Percentiles rank a stretch among this genome's conserved stretches.
phyloP scores from a whole-genome alignment of 2,329 filamentous ascomycete species.

The Madurella mycetomatis region DNA sequence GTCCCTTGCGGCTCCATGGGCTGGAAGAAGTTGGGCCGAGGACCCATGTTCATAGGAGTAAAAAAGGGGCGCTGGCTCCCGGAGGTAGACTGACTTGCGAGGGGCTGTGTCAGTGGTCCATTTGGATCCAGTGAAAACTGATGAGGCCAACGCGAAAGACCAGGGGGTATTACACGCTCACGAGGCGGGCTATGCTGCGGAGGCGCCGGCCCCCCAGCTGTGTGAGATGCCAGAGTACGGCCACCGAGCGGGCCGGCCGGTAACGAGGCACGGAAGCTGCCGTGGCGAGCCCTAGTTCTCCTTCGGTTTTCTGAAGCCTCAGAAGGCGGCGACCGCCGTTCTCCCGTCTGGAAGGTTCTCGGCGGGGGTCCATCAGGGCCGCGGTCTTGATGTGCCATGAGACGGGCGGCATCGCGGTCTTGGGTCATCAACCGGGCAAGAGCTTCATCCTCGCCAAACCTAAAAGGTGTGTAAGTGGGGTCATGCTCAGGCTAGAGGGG shows the following conservation, averaged over 20 bases:
- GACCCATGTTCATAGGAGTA: neutral
- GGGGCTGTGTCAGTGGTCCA: constrained; percentile 14
- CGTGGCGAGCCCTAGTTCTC: constrained; percentile 25
- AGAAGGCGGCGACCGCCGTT: constrained; percentile 25
- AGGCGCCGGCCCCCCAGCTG: constrained; percentile 1
- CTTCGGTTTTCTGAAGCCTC: constrained; percentile 24
- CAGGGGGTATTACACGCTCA: constrained; percentile 21
- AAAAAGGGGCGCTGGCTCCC: constrained; percentile 9
- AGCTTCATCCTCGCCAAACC: neutral
- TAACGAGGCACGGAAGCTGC: constrained; percentile 16
- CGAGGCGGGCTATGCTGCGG: constrained; percentile 19
- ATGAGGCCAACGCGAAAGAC: constrained; percentile 8
- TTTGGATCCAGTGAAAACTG: constrained; percentile 5
- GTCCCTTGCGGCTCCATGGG: constrained; percentile 4
- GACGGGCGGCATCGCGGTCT: neutral
- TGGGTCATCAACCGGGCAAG: neutral
- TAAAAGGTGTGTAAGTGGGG: neutral
- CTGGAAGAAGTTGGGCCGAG: neutral
- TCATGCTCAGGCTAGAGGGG: no score
- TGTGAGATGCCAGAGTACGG: constrained; percentile 3
- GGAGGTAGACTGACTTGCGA: constrained; percentile 15
- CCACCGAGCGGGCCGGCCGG: constrained; percentile 2
- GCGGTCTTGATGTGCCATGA: constrained; percentile 3
- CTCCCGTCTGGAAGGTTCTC: constrained; percentile 18
- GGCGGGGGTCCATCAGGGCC: constrained; percentile 5